Evolutionary conservation across 164 flowering plant species (phyloP).

Genomic region (Vitis rotundifolia): DNA sequence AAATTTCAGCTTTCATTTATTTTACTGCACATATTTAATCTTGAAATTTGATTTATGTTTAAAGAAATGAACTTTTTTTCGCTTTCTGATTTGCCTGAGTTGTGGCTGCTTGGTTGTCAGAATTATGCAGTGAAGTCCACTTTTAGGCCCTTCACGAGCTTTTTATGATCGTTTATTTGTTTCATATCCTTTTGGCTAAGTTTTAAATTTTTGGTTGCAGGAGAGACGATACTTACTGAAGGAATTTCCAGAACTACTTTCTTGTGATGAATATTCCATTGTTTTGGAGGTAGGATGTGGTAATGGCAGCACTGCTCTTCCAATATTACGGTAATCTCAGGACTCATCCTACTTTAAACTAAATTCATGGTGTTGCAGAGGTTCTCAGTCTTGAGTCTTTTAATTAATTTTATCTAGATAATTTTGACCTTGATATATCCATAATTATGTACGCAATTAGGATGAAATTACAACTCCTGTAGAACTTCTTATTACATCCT

Average conservation of each 20-base stretch:
- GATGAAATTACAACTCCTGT: too few species aligned
- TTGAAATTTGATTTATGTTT: too few species aligned
- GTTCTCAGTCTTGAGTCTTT: background rate
- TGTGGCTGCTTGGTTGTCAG: too few species aligned
- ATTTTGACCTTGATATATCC: background rate
- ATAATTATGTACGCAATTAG: too few species aligned
- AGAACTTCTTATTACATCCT: too few species aligned
- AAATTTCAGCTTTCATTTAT: too few species aligned
- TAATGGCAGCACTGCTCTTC: constrained; percentile 88
- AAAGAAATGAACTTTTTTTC: too few species aligned
- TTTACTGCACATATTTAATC: too few species aligned
- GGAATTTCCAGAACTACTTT: constrained; percentile 78
- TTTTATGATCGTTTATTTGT: background rate
- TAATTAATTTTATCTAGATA: background rate
- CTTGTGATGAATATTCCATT: constrained; percentile 44
- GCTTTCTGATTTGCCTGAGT: too few species aligned
- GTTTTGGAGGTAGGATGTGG: constrained; percentile 97
- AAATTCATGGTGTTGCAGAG: background rate
- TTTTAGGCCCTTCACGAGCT: too few species aligned
- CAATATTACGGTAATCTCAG: constrained; percentile 63
- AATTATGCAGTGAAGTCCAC: too few species aligned
- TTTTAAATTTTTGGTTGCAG: constrained; percentile 29
- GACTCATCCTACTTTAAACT: background rate
- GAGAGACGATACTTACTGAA: constrained; percentile 87
- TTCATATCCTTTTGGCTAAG: background rate